A percentile compares a stretch with the other conserved stretches of the same genome.
These are phyloP conservation scores for Byssoonygena ceratinophila DNA, from an alignment of 2,329 filamentous ascomycete genomes.

Conservation along the genomic window DNA sequence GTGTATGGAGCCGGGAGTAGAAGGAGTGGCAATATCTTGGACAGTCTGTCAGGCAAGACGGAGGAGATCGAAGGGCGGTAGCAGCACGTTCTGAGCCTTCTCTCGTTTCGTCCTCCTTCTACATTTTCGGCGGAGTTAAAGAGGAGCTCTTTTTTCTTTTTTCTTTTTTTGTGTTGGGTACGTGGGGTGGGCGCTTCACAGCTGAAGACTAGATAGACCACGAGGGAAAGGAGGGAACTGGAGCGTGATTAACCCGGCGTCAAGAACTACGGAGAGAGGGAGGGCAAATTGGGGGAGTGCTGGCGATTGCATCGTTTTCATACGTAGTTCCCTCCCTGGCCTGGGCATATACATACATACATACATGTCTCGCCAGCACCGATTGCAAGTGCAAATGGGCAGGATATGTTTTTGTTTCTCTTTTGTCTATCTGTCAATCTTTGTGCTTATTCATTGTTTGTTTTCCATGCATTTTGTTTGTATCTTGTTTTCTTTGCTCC, in stretches of 20 bases:
- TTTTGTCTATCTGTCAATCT: background rate
- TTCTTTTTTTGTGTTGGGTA: too few species aligned
- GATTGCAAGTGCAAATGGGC: background rate
- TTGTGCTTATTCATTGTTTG: background rate
- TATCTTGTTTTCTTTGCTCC: background rate
- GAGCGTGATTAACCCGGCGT: conserved; percentile 2
- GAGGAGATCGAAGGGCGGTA: conserved; percentile 13
- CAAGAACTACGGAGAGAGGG: background rate
- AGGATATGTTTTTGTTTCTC: background rate
- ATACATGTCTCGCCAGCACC: background rate
- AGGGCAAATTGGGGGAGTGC: background rate
- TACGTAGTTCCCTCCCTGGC: background rate
- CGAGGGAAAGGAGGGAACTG: background rate
- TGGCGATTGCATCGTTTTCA: conserved; percentile 1
- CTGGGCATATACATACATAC: background rate
- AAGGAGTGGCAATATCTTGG: background rate
- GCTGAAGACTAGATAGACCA: background rate
- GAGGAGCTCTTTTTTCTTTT: background rate
- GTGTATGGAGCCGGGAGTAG: conserved; percentile 50
- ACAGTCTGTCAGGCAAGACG: conserved; percentile 6
- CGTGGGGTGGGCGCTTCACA: too few species aligned
- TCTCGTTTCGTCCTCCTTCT: background rate
- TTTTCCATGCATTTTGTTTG: too few species aligned
- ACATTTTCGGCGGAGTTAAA: background rate
- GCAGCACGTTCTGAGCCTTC: background rate